Evolutionary conservation across 202 grass and related monocot genomes (phyloP), one percentile per base, ranked within the genome.

Genomic region (Digitaria exilis): DNA sequence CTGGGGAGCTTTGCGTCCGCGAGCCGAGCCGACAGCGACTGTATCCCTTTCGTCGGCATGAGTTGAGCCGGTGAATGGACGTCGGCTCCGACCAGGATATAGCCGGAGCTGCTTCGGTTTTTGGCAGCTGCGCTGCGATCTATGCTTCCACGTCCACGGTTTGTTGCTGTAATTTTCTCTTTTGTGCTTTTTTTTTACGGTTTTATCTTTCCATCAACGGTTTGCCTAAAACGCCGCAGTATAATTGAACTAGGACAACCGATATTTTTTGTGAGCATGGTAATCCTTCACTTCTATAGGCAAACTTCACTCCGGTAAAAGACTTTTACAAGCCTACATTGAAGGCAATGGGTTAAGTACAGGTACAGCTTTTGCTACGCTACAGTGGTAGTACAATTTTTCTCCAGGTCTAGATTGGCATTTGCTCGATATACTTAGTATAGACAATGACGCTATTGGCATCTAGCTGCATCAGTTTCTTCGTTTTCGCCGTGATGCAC

Each of bases 1-100:
- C 63, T 2, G 0, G 2, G 26, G 4, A 9, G 59, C 48, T 81
- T 87, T 66, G 71, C 22, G 85, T 91, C 89, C 89, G 85, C 65
- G 21, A 78, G 58, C 85, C 3, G 68, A 85, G 37, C 87, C 55
- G 80, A 77, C 8, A 18, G 60, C 32, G 73, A 62, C n/a, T n/a
- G n/a, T 18, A 0, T 1, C 50, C 3, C 4, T 18, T 18, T 9
- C 39, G n/a, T 1, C 1, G 30, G 46, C 24, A 55, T 34, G 7
- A 43, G 63, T 56, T 34, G 7, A 43, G 63, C 77, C 4, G 62
- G 8, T 0, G 18, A 17, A 50, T 4, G 3, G 44, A 1, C 6
- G 9, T 9, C 24, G 3, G 58, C 84, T 79, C 50, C 3, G 51
- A 21, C 9, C 2, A 21, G 19, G 21, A 55, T 9, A 19, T 55